Base-by-base conservation (phyloP, 495 filamentous ascomycete species). In the Rhizodiscina lignyota region DNA sequence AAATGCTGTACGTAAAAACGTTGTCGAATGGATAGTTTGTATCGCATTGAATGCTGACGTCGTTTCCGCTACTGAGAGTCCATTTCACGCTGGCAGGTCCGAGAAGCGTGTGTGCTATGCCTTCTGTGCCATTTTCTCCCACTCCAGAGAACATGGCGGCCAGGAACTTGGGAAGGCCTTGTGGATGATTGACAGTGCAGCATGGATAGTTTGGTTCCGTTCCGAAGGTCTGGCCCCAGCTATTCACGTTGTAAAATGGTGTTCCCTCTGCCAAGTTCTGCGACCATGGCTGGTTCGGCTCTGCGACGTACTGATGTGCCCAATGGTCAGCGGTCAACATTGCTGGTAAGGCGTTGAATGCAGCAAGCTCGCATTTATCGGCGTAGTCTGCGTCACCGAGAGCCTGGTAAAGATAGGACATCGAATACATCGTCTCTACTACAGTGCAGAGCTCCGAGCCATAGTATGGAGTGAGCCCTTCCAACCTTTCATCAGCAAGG, bases 181-280 rank as follows among this genome's bases (percentile, higher is more conserved):
- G 70, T 0, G 63, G 67, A 47, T 73, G 63, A 44, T 76, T 75
- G 36, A 77, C 71, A 2, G 70, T 73, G 48, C 72, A 76, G 55
- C 72, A 75, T 4, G 69, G 36, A 13, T 53, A 55, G 26, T 53
- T 43, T 10, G 39, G 38, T 30, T 52, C 62, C 24, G 67, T 47
- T 6, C 66, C 65, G 33, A 59, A 70, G 4, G 55, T 56, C 12
- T 62, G 54, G 4, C 57, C 61, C 30, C 52, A 51, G 23, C 38
- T 41, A 26, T 60, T 57, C 8, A 63, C 61, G 36, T 74, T 66
- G 32, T 45, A 65, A 50, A 67, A 73, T 21, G 66, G 67, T 18
- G 39, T 46, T 4, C 54, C 56, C 4, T 58, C 16, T 10, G 10
- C 43, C 8, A 72, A 55, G 17, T 53, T 49, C 30, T 55, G 41